Conservation (phyloP, 2,329 filamentous ascomycete species). For the Niveomyces coronatus region DNA sequence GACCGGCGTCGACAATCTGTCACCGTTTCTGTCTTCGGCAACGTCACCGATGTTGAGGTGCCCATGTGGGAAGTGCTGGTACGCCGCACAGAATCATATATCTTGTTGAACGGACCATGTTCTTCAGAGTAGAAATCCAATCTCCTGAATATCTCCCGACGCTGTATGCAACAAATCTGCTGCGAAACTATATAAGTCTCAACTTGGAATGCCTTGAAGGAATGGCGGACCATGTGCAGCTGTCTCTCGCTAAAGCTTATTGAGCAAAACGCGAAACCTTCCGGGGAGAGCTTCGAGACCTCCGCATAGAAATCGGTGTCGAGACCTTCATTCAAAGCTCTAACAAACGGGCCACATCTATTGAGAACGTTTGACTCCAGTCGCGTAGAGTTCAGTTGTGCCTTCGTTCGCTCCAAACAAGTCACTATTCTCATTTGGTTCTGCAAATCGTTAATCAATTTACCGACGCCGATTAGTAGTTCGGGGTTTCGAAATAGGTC, state of each 20-base stretch:
- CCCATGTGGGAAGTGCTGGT: too few relatives aligned
- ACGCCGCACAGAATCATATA: conserved; percentile 12
- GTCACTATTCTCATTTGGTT: neutral
- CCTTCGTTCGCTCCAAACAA: neutral
- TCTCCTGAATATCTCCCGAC: neutral
- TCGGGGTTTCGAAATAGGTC: neutral
- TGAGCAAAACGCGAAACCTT: neutral
- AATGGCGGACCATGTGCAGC: neutral
- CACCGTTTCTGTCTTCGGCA: too few relatives aligned
- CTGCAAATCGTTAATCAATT: neutral
- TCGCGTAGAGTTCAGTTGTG: neutral
- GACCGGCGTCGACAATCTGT: too few relatives aligned
- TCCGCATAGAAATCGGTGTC: neutral
- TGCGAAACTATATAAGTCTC: neutral
- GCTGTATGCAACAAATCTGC: neutral
- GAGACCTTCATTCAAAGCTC: neutral
- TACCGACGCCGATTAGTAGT: neutral
- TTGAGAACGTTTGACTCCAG: neutral
- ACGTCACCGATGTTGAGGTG: too few relatives aligned
- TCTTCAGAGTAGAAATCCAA: neutral
- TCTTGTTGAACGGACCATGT: neutral
- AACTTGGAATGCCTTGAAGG: neutral
- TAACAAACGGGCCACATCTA: neutral
- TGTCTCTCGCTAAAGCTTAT: neutral
- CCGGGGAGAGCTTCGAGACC: neutral